Evolutionary conservation across 352 stramenopile species (phyloP).

Genomic region (Halophytophthora polymorphica): DNA sequence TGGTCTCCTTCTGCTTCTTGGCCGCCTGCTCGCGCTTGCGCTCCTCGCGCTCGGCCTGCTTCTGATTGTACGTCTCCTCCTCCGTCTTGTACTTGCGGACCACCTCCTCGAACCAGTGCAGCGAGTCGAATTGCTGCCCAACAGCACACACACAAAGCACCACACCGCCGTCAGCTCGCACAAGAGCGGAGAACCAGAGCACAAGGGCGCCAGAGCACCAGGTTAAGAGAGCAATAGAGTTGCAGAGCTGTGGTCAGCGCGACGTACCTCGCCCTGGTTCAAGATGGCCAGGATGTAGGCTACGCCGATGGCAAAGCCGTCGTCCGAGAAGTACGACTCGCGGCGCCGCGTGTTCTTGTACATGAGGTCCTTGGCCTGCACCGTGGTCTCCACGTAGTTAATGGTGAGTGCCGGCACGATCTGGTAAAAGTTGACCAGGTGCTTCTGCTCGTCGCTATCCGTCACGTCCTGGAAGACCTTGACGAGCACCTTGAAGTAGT

Average conservation of each 20-base stretch:
- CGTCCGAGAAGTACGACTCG: slow-evolving; percentile 95
- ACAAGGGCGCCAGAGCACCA: too few species aligned
- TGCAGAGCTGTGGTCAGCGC: neutral
- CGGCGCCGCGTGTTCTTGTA: slow-evolving; percentile 92
- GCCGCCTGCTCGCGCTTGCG: slow-evolving; percentile 74
- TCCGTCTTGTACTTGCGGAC: slow-evolving; percentile 83
- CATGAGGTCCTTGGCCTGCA: slow-evolving; percentile 93
- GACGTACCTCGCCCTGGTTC: slow-evolving; percentile 75
- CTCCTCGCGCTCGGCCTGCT: slow-evolving; percentile 76
- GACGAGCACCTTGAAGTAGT: slow-evolving; percentile 92
- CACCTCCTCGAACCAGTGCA: slow-evolving; percentile 92
- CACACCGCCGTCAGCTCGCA: slow-evolving; percentile 4
- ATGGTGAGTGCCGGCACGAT: slow-evolving; percentile 88
- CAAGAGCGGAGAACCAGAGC: neutral
- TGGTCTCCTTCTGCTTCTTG: slow-evolving; percentile 83
- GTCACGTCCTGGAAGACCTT: slow-evolving; percentile 90
- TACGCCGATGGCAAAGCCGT: slow-evolving; percentile 94
- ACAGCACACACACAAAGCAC: slow-evolving; percentile 3
- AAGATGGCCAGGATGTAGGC: slow-evolving; percentile 92
- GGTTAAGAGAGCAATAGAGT: too few species aligned
- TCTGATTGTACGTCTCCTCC: slow-evolving; percentile 76
- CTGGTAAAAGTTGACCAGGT: slow-evolving; percentile 91
- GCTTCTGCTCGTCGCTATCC: slow-evolving; percentile 82
- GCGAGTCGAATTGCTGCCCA: slow-evolving; percentile 71
- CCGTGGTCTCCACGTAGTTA: slow-evolving; percentile 88